These are phyloP conservation scores for Dactylellina sp. DNA, from an alignment of 2,329 filamentous ascomycete genomes.

Conservation along the genomic window DNA sequence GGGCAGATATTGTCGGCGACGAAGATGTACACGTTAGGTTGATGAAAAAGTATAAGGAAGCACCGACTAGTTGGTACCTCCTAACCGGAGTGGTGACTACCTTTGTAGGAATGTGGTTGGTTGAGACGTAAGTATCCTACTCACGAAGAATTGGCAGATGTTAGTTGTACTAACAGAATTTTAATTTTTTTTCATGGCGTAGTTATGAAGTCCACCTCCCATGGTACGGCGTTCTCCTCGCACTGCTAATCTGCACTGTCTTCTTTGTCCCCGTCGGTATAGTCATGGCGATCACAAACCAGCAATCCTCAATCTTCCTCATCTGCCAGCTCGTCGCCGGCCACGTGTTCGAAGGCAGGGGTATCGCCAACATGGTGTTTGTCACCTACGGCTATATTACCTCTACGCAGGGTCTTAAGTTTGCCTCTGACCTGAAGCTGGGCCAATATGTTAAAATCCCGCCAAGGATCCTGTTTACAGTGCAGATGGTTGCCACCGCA, in stretches of 20 bases:
- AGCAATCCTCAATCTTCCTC: constrained; percentile 86
- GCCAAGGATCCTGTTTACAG: constrained; percentile 79
- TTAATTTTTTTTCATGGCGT: no score
- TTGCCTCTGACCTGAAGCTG: constrained; percentile 86
- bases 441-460: constrained; percentile 91
- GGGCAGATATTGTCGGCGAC: constrained; percentile 71
- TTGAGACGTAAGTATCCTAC: constrained; percentile 76
- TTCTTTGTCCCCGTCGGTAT: constrained; percentile 93
- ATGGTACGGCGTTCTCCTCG: constrained; percentile 85
- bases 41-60: constrained; percentile 85
- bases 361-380: constrained; percentile 93
- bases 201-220: constrained; percentile 84
- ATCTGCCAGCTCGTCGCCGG: constrained; percentile 89
- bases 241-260: constrained; percentile 79
- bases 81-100: constrained; percentile 80
- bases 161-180: constrained; percentile 51
- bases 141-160: neutral
- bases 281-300: constrained; percentile 92
- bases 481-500: constrained; percentile 80
- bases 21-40: constrained; percentile 87
- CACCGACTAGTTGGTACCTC: constrained; percentile 84
- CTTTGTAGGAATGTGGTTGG: constrained; percentile 82
- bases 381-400: constrained; percentile 92
- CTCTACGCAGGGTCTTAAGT: constrained; percentile 88
- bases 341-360: constrained; percentile 82